phyloP scores from a whole-genome alignment of 2,329 filamentous ascomycete species.

The Xylariaceae sp. region DNA sequence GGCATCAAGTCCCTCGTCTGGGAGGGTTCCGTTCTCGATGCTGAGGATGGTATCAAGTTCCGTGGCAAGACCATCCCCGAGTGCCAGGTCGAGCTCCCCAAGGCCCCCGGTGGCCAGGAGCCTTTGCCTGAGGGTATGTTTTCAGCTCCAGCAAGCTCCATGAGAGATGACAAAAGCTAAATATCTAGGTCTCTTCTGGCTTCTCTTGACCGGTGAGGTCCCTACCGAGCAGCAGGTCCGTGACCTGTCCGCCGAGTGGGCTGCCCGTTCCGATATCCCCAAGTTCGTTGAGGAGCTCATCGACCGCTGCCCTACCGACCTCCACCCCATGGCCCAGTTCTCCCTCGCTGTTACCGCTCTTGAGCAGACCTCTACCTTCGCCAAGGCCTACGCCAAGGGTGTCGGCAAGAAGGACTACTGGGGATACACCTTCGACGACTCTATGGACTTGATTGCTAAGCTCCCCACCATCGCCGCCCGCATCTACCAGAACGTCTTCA shows the following conservation, averaged over 20 bases:
- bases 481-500: conserved; percentile 99
- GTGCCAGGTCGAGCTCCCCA: conserved; percentile 95
- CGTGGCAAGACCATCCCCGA: conserved; percentile 98
- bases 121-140: conserved; percentile 81
- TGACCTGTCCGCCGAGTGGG: conserved; percentile 97
- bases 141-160: not conserved
- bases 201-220: conserved; percentile 95
- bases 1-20: conserved; percentile 98
- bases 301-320: conserved; percentile 97
- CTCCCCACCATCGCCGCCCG: conserved; percentile 94
- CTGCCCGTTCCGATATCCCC: conserved; percentile 91
- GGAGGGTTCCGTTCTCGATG: conserved; percentile 97
- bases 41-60: conserved; percentile 99
- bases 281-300: conserved; percentile 99
- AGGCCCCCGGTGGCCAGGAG: conserved; percentile 93
- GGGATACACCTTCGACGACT: conserved; percentile 98
- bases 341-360: conserved; percentile 95
- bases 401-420: conserved; percentile 99
- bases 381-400: conserved; percentile 98
- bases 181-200: conserved; percentile 81
- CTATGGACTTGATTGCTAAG: conserved; percentile 99
- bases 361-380: conserved; percentile 95
- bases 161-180: conserved; percentile 5
- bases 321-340: conserved; percentile 99
- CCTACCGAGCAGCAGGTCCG: conserved; percentile 97